Conservation (phyloP, 2,329 filamentous ascomycete species). For the Aureobasidium namibiae region DNA sequence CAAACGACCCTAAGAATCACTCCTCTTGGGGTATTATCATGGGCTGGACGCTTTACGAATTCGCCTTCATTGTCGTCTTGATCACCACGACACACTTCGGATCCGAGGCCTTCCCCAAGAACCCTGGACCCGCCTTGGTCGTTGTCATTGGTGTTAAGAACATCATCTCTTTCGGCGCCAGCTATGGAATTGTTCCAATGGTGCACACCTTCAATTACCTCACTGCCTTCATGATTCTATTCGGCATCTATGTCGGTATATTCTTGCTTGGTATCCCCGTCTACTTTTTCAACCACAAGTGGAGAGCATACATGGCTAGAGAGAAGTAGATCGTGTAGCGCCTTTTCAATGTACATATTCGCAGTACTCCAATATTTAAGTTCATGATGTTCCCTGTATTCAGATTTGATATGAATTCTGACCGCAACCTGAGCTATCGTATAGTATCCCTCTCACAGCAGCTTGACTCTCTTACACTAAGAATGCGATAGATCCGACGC, state of each 20-base stretch:
- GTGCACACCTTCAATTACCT: slow-evolving; percentile 20
- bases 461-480: too few species aligned
- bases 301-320: neutral
- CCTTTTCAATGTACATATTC: too few species aligned
- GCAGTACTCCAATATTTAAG: too few species aligned
- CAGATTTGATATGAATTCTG: too few species aligned
- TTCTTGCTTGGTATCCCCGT: slow-evolving; percentile 23
- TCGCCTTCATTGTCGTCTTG: slow-evolving; percentile 22
- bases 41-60: slow-evolving; percentile 24
- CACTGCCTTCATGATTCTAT: slow-evolving; percentile 20
- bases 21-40: slow-evolving; percentile 20
- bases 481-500: too few species aligned
- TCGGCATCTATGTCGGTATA: slow-evolving; percentile 17
- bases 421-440: too few species aligned
- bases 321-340: neutral
- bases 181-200: slow-evolving; percentile 28
- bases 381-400: too few species aligned
- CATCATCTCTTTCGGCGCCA: slow-evolving; percentile 27
- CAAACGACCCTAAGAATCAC: slow-evolving; percentile 17
- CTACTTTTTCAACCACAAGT: slow-evolving; percentile 21
- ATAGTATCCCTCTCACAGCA: too few species aligned
- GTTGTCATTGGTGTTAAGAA: slow-evolving; percentile 29
- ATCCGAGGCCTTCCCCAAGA: slow-evolving; percentile 22
- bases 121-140: slow-evolving; percentile 27
- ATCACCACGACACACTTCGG: slow-evolving; percentile 26